phyloP scores from a whole-genome alignment of 1,284 basidiomycete genomes.

The Thecaphora thlaspeos region DNA sequence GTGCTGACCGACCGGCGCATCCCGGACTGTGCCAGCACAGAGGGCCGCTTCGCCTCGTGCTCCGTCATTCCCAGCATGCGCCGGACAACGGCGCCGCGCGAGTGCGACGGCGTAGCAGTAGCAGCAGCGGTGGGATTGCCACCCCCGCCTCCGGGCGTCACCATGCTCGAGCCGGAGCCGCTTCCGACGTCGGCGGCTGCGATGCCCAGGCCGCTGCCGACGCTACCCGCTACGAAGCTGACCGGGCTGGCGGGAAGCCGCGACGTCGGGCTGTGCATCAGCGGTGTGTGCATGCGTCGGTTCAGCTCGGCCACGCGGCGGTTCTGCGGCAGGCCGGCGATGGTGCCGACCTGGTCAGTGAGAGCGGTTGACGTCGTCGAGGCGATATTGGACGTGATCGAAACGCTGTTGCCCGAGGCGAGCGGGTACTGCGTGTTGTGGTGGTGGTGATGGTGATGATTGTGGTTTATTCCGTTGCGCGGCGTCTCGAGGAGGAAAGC shows the following conservation, averaged over 20 bases:
- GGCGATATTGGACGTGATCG: slow-evolving; percentile 81
- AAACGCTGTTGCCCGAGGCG: slow-evolving; percentile 72
- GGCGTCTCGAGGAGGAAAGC: background rate
- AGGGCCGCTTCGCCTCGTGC: background rate
- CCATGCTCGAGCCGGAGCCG: background rate
- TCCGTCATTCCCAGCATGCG: slow-evolving; percentile 6
- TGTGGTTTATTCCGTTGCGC: slow-evolving; percentile 6
- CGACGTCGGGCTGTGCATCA: slow-evolving; percentile 8
- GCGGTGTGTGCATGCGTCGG: slow-evolving; percentile 39
- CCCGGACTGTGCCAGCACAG: background rate
- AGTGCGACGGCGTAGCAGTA: background rate
- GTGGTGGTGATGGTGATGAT: slow-evolving; percentile 6
- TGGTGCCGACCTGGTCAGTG: slow-evolving; percentile 24
- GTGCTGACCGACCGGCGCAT: slow-evolving; percentile 34
- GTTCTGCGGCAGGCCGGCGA: slow-evolving; percentile 34
- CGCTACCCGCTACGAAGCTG: slow-evolving; percentile 29
- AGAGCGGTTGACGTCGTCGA: slow-evolving; percentile 72
- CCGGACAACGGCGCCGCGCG: background rate
- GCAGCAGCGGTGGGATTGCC: background rate
- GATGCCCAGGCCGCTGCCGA: slow-evolving; percentile 4
- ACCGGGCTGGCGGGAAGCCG: slow-evolving; percentile 25
- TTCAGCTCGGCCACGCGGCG: slow-evolving; percentile 44
- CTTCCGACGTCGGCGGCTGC: background rate
- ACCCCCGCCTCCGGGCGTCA: background rate
- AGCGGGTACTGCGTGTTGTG: slow-evolving; percentile 36